Evolutionary conservation across 2,329 filamentous ascomycete species (phyloP).

Genomic region (Colletotrichum sp.): DNA sequence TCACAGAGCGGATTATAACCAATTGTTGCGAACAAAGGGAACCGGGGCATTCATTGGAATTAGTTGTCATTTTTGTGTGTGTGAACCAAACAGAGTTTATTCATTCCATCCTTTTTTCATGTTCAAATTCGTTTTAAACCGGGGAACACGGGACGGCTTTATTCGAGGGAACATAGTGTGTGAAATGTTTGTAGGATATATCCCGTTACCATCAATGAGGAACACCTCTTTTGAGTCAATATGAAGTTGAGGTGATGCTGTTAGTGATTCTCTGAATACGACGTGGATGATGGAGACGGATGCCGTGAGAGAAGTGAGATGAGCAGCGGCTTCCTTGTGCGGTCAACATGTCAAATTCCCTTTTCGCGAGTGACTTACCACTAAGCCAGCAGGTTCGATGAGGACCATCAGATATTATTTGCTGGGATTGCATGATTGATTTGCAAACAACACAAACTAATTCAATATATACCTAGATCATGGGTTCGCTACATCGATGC

Average conservation of each 20-base stretch:
- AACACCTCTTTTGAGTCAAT: neutral
- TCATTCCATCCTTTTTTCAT: neutral
- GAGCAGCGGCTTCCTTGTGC: neutral
- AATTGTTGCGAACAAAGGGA: neutral
- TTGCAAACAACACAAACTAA: neutral
- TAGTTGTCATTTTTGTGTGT: neutral
- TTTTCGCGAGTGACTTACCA: neutral
- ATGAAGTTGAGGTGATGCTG: neutral
- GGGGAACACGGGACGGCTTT: neutral
- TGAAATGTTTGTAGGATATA: neutral
- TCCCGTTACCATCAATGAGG: neutral
- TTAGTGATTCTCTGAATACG: neutral
- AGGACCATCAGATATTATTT: too few relatives aligned
- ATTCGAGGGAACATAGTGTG: neutral
- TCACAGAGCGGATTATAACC: slow-evolving; percentile 2
- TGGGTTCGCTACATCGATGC: neutral
- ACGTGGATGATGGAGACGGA: neutral
- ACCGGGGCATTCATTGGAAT: neutral
- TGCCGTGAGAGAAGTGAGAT: neutral
- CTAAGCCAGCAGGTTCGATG: neutral
- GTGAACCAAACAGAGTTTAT: neutral
- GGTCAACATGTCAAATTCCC: neutral
- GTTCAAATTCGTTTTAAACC: neutral
- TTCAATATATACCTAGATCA: neutral
- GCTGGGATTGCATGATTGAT: neutral